Conservation (phyloP, 2,329 filamentous ascomycete species). For the Arthrobotrys conoides region DNA sequence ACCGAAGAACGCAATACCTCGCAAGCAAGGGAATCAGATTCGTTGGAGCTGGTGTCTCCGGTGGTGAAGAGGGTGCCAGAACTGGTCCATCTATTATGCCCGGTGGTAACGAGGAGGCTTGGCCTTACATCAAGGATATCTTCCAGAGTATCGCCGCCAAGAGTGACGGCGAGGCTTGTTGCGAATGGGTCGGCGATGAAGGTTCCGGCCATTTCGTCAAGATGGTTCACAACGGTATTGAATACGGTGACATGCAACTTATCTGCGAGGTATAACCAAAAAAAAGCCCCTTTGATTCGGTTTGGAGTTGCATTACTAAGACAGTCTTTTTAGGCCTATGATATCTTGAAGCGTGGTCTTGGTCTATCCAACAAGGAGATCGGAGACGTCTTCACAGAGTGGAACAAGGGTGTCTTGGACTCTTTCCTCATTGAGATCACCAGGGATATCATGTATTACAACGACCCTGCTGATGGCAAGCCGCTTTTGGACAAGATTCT, state of each 20-base stretch:
- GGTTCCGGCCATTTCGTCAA: conserved; percentile 99
- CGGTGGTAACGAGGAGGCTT: conserved; percentile 97
- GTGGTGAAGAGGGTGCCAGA: conserved; percentile 98
- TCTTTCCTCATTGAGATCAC: conserved; percentile 99
- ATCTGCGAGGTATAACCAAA: conserved; percentile 87
- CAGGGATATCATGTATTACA: conserved; percentile 97
- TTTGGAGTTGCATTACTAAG: conserved; percentile 25
- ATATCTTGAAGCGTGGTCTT: conserved; percentile 99
- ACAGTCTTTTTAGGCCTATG: conserved; percentile 80
- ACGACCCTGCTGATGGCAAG: conserved; percentile 86
- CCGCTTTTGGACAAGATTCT: conserved; percentile 98
- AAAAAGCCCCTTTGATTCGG: background rate
- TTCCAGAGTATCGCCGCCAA: conserved; percentile 98
- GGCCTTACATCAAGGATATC: conserved; percentile 98
- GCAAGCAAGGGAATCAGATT: conserved; percentile 89
- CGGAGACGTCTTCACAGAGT: conserved; percentile 91
- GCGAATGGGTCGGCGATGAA: conserved; percentile 99
- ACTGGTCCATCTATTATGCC: conserved; percentile 99
- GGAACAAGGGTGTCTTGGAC: conserved; percentile 99
- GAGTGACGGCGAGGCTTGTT: conserved; percentile 96
- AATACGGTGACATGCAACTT: conserved; percentile 99
- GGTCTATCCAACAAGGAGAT: conserved; percentile 93
- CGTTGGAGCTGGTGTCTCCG: conserved; percentile 96
- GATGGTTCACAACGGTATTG: conserved; percentile 99
- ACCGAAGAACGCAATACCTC: conserved; percentile 94